Evolutionary conservation across 805 yeast species (phyloP), one percentile per base, ranked within the genome.

Genomic region (Hermanozyma aechmeae): DNA sequence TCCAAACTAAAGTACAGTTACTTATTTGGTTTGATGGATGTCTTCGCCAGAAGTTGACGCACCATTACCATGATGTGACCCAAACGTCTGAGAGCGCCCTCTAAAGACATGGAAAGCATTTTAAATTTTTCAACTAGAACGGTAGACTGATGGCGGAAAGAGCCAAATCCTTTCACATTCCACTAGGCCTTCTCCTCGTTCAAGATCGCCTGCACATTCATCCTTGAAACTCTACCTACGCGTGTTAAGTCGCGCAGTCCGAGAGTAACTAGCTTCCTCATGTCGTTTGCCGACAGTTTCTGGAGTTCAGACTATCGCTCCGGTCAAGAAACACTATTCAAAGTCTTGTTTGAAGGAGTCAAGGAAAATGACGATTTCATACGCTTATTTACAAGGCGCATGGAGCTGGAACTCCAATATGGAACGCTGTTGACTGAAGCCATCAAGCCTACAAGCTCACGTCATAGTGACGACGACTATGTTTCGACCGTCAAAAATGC

Each of bases 221-320:
- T 7, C 9, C 7, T 7, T 17, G 20, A 7, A 7, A 17, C 7
- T 7, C 9, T 7, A 17, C 9, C 20, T 7, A 10, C 7, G 20
- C 20, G 20, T 7, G 7, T 17, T 7, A 17, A 7, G 20, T 10
- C 20, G 10, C 20, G 7, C 7, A 7, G 20, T 17, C 20, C 7
- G 7, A 10, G 7, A 17, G 20, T 7, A 7, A 7, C 10, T 17
- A n/a, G n/a, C n/a, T 6, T 22, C 25, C 14, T 13, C 16, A 62
- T 62, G 68, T 71, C 83, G 13, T 79, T 81, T 56, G 74, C 83
- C 4, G 84, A 79, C 41, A 72, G 76, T 42, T 81, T 81, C 55
- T 81, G 93, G 93, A 65, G 85, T 6, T 61, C 61, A 16, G 87
- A 79, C 46, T 74, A 76, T 45, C 56, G 63, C 10, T 55, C 67